Base-by-base conservation (phyloP, 2,329 filamentous ascomycete species). In the Neofusicoccum cordaticola region DNA sequence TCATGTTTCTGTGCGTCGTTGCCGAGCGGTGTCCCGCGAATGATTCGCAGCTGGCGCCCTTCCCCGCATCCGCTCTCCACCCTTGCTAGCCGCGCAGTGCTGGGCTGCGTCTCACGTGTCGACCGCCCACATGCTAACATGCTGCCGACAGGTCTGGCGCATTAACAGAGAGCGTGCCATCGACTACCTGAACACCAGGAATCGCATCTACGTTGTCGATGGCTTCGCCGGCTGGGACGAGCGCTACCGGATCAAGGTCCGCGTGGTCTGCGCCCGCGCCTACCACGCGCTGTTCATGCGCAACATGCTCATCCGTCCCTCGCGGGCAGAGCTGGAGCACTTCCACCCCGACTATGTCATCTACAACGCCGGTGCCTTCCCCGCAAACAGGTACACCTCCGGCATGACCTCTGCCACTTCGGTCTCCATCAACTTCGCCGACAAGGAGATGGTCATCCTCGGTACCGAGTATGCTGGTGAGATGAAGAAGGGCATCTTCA, bases 221-320 rank as follows among this genome's bases (percentile, higher is more conserved):
- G 95, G 95, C 70, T 99, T 90, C 78, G 95, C 95, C 71, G 95
- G 95, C 79, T 99, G 95, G 95, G 95, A 99, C 74, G 90, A 96
- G 84, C 93, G 95, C 80, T 99, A 99, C 86, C 88, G 93, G 71
- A 98, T 99, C 83, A 91, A 89, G 75, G 95, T 99, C 74, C 93
- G 95, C 76, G 94, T 99, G 69, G 93, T 99, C 77, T 99, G 95
- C 83, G 95, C 95, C 71, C 93, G 95, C 78, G 95, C 95, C 81
- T 99, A 99, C 86, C 95, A 99, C 86, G 95, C 95, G 68, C 88
- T 99, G 70, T 99, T 99, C 88, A 99, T 99, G 95, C 92, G 93
- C 78, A 99, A 99, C 86, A 99, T 99, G 95, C 90, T 99, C 77
- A 99, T 99, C 84, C 91, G 95, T 72, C 95, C 95, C 68, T 85